Percentiles rank a stretch among this genome's conserved stretches.
phyloP scores from a whole-genome alignment of 208 protist species.

The Trypanosoma conorhini region DNA sequence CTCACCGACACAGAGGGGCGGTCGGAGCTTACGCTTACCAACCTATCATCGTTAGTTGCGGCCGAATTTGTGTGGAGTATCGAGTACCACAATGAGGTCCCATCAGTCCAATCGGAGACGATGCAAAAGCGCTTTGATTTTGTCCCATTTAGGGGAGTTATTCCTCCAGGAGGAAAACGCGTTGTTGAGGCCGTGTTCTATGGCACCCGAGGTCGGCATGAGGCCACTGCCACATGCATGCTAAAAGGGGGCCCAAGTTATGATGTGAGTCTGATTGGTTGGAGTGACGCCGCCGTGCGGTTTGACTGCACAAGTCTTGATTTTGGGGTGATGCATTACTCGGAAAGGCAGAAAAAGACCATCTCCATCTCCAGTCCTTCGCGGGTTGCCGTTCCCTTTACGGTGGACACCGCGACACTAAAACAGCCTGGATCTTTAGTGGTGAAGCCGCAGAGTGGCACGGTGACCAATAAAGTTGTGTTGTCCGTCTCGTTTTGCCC shows the following conservation, averaged over 20 bases:
- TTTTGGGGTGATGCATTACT: constrained; percentile 90
- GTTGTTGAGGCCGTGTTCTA: constrained; percentile 92
- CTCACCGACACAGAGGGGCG: constrained; percentile 90
- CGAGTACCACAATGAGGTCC: background rate
- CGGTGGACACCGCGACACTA: constrained; percentile 57
- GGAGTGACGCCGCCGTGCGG: constrained; percentile 64
- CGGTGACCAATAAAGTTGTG: constrained; percentile 71
- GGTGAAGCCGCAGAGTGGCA: constrained; percentile 74
- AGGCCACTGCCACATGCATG: constrained; percentile 82
- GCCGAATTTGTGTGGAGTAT: constrained; percentile 77
- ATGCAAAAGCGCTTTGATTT: constrained; percentile 90
- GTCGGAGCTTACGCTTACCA: constrained; percentile 71
- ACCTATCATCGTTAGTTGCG: constrained; percentile 71
- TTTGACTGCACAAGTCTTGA: constrained; percentile 89
- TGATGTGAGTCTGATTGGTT: constrained; percentile 77
- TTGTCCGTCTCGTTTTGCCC: constrained; percentile 81
- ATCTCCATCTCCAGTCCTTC: constrained; percentile 91
- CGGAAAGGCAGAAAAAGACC: constrained; percentile 54
- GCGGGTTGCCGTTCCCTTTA: constrained; percentile 84
- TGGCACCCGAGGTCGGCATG: constrained; percentile 50
- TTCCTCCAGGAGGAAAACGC: constrained; percentile 79
- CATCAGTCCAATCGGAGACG: constrained; percentile 6
- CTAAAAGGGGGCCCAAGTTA: constrained; percentile 93
- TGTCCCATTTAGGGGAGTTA: constrained; percentile 88
- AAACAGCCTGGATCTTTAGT: constrained; percentile 55